Evolutionary conservation across 768 basidiomycete species (phyloP).

Genomic region (Macrolepiota albuminosa): DNA sequence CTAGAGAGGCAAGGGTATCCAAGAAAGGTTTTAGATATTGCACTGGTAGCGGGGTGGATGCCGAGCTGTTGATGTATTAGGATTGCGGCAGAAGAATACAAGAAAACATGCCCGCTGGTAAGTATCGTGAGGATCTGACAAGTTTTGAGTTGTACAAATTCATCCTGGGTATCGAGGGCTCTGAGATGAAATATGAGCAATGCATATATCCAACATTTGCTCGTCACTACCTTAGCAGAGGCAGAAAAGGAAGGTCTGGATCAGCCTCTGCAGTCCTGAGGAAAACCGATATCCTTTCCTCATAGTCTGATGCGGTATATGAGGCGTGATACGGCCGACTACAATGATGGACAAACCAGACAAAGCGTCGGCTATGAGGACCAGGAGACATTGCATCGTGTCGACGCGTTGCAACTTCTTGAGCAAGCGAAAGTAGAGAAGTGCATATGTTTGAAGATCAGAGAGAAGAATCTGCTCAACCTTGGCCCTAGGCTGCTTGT

Average conservation of each 20-base stretch:
- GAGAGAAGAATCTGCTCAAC: slow-evolving; percentile 74
- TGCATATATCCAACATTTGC: background rate
- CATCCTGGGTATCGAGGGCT: slow-evolving; percentile 80
- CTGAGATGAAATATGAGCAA: slow-evolving; percentile 33
- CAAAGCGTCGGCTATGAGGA: slow-evolving; percentile 86
- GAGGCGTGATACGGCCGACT: background rate
- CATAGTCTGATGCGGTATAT: slow-evolving; percentile 57
- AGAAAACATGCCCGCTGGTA: slow-evolving; percentile 61
- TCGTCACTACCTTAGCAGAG: slow-evolving; percentile 63
- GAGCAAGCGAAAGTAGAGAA: slow-evolving; percentile 86
- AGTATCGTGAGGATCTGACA: slow-evolving; percentile 86
- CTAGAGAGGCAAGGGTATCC: slow-evolving; percentile 50
- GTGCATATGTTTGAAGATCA: slow-evolving; percentile 78
- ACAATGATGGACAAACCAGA: slow-evolving; percentile 43
- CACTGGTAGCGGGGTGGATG: slow-evolving; percentile 40
- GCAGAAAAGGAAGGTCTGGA: slow-evolving; percentile 74
- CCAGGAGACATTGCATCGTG: slow-evolving; percentile 83
- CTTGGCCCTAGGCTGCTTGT: slow-evolving; percentile 71
- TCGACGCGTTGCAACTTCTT: slow-evolving; percentile 80
- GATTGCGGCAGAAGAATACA: background rate
- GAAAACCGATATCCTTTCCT: slow-evolving; percentile 81
- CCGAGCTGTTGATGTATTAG: slow-evolving; percentile 33
- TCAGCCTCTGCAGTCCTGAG: slow-evolving; percentile 56
- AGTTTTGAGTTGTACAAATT: slow-evolving; percentile 91
- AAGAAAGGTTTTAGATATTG: slow-evolving; percentile 60